phyloP scores from a whole-genome alignment of 805 yeast genomes.

The Pichia cabralensis region DNA sequence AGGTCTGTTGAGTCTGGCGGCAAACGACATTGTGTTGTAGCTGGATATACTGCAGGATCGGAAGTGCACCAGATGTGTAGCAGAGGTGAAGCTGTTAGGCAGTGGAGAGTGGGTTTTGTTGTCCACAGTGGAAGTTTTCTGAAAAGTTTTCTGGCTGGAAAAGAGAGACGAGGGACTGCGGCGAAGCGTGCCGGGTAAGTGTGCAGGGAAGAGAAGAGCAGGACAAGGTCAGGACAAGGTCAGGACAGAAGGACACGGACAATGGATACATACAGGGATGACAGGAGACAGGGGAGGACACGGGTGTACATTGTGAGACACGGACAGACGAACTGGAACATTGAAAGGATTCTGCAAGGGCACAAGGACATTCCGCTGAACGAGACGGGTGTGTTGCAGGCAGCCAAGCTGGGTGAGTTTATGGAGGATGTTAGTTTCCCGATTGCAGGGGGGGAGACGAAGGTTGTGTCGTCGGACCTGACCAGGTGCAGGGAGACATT shows the following conservation, averaged over 20 bases:
- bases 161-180: not conserved
- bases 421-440: no score
- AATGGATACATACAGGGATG: not conserved
- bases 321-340: slow-evolving; percentile 75
- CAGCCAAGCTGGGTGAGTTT: slow-evolving; percentile 40
- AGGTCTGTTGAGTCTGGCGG: not conserved
- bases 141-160: not conserved
- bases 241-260: no score
- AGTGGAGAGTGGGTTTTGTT: no score
- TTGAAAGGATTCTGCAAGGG: slow-evolving; percentile 65
- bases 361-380: slow-evolving; percentile 61
- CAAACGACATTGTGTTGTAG: not conserved
- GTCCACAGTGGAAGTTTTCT: not conserved
- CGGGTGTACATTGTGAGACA: slow-evolving; percentile 61
- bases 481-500: slow-evolving; percentile 51
- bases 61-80: not conserved
- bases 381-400: slow-evolving; percentile 52
- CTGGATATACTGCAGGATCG: not conserved
- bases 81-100: not conserved
- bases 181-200: not conserved
- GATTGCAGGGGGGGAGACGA: slow-evolving; percentile 19
- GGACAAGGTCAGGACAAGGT: no score
- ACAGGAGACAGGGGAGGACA: slow-evolving; percentile 8
- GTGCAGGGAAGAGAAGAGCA: not conserved
- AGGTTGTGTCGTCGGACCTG: slow-evolving; percentile 42